Percentiles rank a stretch among this genome's conserved stretches.
phyloP scores from a whole-genome alignment of 257 asterid species.

The Haberlea rhodopensis region DNA sequence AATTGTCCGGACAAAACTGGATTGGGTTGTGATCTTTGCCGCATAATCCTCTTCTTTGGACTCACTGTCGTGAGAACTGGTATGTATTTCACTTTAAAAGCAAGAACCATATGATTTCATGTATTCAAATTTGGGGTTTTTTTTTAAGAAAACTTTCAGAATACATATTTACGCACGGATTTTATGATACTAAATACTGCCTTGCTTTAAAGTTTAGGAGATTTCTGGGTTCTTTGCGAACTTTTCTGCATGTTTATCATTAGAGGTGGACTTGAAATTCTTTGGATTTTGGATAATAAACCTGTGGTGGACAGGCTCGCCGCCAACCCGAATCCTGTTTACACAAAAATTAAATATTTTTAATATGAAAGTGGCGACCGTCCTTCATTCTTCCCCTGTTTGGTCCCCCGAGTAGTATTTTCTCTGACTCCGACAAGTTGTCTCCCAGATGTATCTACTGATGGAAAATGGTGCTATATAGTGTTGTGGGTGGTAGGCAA shows the following conservation, averaged over 20 bases:
- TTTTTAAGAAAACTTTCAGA: not conserved
- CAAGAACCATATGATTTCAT: not conserved
- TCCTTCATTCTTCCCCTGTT: no score
- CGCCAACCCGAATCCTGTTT: no score
- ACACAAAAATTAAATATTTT: no score
- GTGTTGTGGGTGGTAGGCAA: constrained; percentile 74
- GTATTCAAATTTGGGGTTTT: not conserved
- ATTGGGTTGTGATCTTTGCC: constrained; percentile 84
- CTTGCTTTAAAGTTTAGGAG: not conserved
- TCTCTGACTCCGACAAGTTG: not conserved
- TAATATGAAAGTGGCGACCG: no score
- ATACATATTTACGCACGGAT: no score
- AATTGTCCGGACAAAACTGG: constrained; percentile 95
- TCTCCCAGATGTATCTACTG: constrained; percentile 70
- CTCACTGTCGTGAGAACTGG: constrained; percentile 73
- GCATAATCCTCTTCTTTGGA: constrained; percentile 81
- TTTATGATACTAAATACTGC: no score
- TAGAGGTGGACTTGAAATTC: not conserved
- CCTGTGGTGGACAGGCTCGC: not conserved
- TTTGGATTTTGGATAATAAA: not conserved
- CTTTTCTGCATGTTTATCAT: not conserved
- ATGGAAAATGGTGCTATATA: constrained; percentile 94
- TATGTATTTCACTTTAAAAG: constrained; percentile 25
- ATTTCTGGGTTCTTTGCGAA: constrained; percentile 2
- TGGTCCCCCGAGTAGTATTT: not conserved